These are phyloP conservation scores for Pyrenochaeta sp. DNA, from an alignment of 2,329 filamentous ascomycete genomes.

Conservation along the genomic window DNA sequence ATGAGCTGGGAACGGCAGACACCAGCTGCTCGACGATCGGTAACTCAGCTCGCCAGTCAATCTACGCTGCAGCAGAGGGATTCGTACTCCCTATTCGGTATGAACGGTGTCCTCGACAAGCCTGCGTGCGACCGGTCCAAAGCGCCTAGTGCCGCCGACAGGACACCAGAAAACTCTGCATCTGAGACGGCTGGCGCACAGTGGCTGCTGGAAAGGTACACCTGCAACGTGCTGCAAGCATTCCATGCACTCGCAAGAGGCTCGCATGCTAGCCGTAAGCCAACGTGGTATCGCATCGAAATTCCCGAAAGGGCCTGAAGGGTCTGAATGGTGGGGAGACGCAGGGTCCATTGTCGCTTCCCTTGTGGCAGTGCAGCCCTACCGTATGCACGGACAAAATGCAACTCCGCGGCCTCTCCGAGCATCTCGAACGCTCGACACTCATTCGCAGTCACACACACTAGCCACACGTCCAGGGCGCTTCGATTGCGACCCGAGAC, in stretches of 20 bases:
- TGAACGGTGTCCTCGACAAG: slow-evolving; percentile 3
- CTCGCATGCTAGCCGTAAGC: slow-evolving; percentile 6
- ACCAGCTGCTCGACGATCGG: slow-evolving; percentile 4
- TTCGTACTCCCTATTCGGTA: slow-evolving; percentile 7
- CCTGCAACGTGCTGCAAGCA: slow-evolving; percentile 19
- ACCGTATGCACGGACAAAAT: slow-evolving; percentile 22
- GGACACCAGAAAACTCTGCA: slow-evolving; percentile 22
- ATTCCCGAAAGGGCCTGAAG: slow-evolving; percentile 11
- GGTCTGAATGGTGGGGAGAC: slow-evolving; percentile 5
- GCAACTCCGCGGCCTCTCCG: slow-evolving; percentile 24
- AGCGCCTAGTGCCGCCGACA: slow-evolving; percentile 3
- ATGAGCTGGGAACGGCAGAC: slow-evolving; percentile 8
- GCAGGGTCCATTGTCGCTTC: slow-evolving; percentile 18
- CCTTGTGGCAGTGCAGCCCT: slow-evolving; percentile 32
- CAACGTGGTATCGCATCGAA: slow-evolving; percentile 26
- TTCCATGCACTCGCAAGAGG: slow-evolving; percentile 1
- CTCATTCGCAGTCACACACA: slow-evolving; percentile 16
- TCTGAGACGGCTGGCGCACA: slow-evolving; percentile 5
- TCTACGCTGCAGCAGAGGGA: slow-evolving; percentile 14
- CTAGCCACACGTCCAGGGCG: slow-evolving; percentile 33
- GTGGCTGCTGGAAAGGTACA: slow-evolving; percentile 11
- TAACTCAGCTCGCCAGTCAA: slow-evolving; percentile 3
- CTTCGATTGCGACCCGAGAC: slow-evolving; percentile 11
- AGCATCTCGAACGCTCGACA: slow-evolving; percentile 13
- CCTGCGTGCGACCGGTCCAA: background rate